Percentiles rank a stretch among this genome's conserved stretches.
These are phyloP conservation scores for Podospora sp. DNA, from an alignment of 495 filamentous ascomycete genomes.

Conservation along the genomic window DNA sequence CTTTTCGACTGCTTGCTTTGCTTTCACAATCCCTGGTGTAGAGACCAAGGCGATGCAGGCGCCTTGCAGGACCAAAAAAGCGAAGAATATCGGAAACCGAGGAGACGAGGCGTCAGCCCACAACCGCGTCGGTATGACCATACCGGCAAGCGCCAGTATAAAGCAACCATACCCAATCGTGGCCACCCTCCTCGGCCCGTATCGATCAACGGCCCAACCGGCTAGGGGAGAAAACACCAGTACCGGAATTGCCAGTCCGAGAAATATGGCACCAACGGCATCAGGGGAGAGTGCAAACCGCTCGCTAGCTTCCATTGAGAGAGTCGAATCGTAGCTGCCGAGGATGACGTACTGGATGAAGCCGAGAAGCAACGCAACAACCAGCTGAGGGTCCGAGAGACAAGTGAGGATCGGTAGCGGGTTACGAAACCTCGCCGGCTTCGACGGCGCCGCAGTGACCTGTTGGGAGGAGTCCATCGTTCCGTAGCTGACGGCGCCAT, in stretches of 20 bases:
- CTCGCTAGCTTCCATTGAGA: slow-evolving; percentile 5
- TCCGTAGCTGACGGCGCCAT: not conserved
- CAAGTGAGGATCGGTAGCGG: slow-evolving; percentile 19
- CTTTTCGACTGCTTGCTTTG: slow-evolving; percentile 18
- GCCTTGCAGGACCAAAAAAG: slow-evolving; percentile 9
- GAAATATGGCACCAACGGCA: slow-evolving; percentile 15
- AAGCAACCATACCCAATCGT: slow-evolving; percentile 8
- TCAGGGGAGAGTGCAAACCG: slow-evolving; percentile 9
- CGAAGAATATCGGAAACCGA: slow-evolving; percentile 9
- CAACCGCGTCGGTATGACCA: not conserved
- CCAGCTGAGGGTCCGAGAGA: slow-evolving; percentile 15
- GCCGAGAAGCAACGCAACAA: slow-evolving; percentile 13
- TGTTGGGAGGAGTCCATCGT: not conserved
- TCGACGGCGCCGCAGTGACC: not conserved
- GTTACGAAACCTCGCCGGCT: not conserved
- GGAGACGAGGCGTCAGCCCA: not conserved
- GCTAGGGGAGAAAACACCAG: slow-evolving; percentile 3
- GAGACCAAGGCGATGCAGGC: slow-evolving; percentile 13
- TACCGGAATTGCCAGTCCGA: slow-evolving; percentile 12
- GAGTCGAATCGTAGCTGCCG: slow-evolving; percentile 16
- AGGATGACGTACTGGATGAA: slow-evolving; percentile 18
- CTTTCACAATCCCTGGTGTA: slow-evolving; percentile 19
- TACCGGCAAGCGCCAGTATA: slow-evolving; percentile 6
- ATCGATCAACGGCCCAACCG: slow-evolving; percentile 19
- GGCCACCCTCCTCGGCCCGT: slow-evolving; percentile 13